Evolutionary conservation across 2,329 filamentous ascomycete species (phyloP), one percentile per base, ranked within the genome.

Genomic region (Trichoderma sp.): DNA sequence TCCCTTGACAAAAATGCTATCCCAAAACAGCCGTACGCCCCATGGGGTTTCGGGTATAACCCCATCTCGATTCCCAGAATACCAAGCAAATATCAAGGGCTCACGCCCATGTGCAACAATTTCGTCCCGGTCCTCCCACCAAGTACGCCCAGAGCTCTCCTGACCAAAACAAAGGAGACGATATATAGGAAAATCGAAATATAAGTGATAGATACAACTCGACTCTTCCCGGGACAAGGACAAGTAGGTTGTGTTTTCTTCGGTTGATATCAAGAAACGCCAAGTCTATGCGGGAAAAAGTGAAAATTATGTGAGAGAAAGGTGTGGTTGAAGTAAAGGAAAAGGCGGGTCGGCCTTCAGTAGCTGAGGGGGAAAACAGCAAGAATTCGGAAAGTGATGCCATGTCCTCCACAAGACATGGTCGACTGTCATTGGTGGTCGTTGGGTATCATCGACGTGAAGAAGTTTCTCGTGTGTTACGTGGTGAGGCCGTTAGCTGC

Each of bases 231-330:
- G 21, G 66, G 63, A 66, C 64, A 68, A 68, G 59, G 21, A 24
- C 21, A 24, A 58, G 66, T 17, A 15, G 21, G 51, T 66, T 69
- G 69, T 45, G 43, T 62, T 63, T 55, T 63, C 26, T 54, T 44
- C n/a, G 48, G 17, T 44, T 43, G 51, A 57, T 65, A 66, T 24
- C 21, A 64, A 65, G 66, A 71, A 75, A 75, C 72, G 74, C 74
- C 71, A 66, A 72, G 70, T 74, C 73, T 77, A 76, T 77, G 72
- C 71, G 68, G 71, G 72, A 70, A 55, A 69, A 69, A 47, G 19
- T 44, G 34, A 60, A 60, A 67, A 69, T 68, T 68, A 70, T 68
- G 48, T 64, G 50, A 63, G 45, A 41, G 48, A 59, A 56, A 51
- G 48, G 41, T 39, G 39, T 62, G 26, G 50, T 10, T 19, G 24